Conservation (phyloP, 139 green algal species). For the Haematococcus sp. region DNA sequence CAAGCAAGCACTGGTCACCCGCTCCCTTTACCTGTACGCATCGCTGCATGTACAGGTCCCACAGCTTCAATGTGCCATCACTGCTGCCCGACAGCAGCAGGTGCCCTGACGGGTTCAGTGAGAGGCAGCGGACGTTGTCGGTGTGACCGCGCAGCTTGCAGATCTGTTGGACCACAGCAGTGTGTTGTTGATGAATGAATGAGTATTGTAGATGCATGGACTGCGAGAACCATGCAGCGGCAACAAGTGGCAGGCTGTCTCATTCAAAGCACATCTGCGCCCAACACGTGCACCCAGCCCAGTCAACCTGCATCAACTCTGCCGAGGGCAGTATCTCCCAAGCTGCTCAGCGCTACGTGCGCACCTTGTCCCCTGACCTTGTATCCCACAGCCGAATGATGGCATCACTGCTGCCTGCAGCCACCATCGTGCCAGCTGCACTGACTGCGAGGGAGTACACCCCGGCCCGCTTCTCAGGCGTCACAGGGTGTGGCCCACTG, state of each 20-base stretch:
- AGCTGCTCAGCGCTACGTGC: no score
- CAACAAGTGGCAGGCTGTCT: no score
- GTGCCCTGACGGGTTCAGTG: conserved; percentile 62
- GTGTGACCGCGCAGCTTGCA: conserved; percentile 65
- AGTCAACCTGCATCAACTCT: no score
- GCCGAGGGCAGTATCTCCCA: no score
- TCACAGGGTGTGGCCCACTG: not conserved
- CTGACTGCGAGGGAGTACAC: conserved; percentile 83
- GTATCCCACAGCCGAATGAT: conserved; percentile 71
- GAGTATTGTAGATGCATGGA: no score
- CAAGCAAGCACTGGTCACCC: no score
- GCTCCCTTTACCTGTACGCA: conserved; percentile 77
- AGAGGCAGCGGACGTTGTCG: conserved; percentile 60
- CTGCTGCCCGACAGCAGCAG: conserved; percentile 70
- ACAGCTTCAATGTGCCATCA: conserved; percentile 86
- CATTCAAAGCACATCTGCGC: no score
- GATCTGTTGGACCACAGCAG: conserved; percentile 1
- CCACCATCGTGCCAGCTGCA: conserved; percentile 56
- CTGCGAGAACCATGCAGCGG: no score
- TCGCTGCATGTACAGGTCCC: conserved; percentile 87
- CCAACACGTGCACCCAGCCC: no score
- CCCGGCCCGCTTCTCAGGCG: conserved; percentile 18
- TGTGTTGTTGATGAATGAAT: no score
- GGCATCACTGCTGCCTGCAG: conserved; percentile 66
- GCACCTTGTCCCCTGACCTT: conserved; percentile 61